Evolutionary conservation across 768 basidiomycete genomes (phyloP), one percentile per base, ranked within the genome.

Genomic region (Tricholoma matsutake): DNA sequence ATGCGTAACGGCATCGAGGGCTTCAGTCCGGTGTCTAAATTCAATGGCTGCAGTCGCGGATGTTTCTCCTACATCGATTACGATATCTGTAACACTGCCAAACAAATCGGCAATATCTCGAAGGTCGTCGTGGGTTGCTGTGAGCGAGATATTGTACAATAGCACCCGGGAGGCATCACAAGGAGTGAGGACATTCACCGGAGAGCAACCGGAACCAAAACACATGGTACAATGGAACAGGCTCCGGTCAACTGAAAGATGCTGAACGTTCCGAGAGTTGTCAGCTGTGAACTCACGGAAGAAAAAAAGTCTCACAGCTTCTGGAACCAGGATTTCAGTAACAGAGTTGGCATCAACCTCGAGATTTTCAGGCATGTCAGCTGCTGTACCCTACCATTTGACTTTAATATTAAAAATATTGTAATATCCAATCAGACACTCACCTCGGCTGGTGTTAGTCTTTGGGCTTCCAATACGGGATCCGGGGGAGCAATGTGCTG

Each of bases 91-190:
- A 16, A 77, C 20, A 10, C 65, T 62, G 18, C 76, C 80, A 61
- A 73, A 75, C 8, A 59, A 61, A 10, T 67, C 56, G n/a, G 70
- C 67, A 5, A 82, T 68, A 4, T 51, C 59, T n/a, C 63, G 60
- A 20, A 81, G 62, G 20, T 77, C 76, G 10, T 63, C 53, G 39
- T 67, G 58, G 31, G 71, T 55, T 28, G 72, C 60, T 56, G 72
- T 63, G 7, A 64, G 25, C 13, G 81, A 78, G 18, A 85, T 65
- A 56, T 80, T 79, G 13, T 74, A 74, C 8, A 86, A 62, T 29
- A 77, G 59, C 43, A 83, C 63, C 31, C 56, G 56, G 32, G 35
- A 39, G 5, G 65, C 76, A 60, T 81, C 78, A 51, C 76, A 77
- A 1, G 73, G 69, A 6, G 79, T 77, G 32, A 61, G 61, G 37